Evolutionary conservation across 352 stramenopile species (phyloP).

Genomic region (Pythium phragmiticola): DNA sequence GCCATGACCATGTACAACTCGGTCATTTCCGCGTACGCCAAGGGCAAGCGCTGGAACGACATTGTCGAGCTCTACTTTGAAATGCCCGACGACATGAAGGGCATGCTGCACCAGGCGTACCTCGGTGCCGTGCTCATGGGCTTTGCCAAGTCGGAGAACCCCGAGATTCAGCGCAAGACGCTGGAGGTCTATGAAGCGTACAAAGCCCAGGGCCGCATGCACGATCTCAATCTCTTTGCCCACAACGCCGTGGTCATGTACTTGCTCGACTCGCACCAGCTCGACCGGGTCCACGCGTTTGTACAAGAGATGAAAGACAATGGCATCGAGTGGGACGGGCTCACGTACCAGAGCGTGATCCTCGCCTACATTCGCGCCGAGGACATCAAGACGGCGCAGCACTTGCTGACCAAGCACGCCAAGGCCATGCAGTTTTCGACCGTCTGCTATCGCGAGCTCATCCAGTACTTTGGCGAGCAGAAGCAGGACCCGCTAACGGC

Average conservation of each 20-base stretch:
- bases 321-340: conserved; percentile 60
- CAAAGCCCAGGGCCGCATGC: conserved; percentile 26
- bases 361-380: conserved; percentile 60
- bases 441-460: conserved; percentile 70
- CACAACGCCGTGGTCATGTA: conserved; percentile 68
- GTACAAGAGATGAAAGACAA: conserved; percentile 60
- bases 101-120: conserved; percentile 48
- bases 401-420: conserved; percentile 63
- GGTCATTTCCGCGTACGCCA: conserved; percentile 74
- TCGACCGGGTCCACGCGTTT: conserved; percentile 55
- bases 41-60: conserved; percentile 69
- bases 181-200: conserved; percentile 61
- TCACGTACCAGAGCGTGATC: conserved; percentile 68
- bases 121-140: conserved; percentile 75
- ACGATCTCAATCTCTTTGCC: conserved; percentile 66
- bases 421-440: conserved; percentile 76
- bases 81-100: conserved; percentile 44
- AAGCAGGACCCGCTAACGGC: conserved; percentile 62
- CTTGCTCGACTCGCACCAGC: conserved; percentile 52
- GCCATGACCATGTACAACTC: conserved; percentile 80
- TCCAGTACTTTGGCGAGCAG: conserved; percentile 61
- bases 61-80: conserved; percentile 59
- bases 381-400: conserved; percentile 57
- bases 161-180: conserved; percentile 31
- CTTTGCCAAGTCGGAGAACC: conserved; percentile 55